A percentile compares a stretch with the other conserved stretches of the same genome.
Conservation (phyloP, 345 rosid genomes). For the Salix exigua region DNA sequence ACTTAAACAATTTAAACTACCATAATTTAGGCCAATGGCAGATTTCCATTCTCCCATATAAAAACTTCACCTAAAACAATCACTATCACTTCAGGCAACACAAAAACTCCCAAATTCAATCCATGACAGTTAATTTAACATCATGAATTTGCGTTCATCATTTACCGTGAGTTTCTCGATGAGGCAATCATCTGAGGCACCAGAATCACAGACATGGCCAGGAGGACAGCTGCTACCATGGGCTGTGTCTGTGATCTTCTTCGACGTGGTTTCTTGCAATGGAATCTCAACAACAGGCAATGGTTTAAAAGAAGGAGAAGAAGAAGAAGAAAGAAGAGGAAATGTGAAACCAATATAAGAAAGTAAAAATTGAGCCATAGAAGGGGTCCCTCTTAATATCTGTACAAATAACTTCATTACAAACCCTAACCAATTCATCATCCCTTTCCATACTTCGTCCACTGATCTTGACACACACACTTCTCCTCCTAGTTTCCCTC, state of each 20-base stretch:
- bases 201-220: slow-evolving; percentile 14
- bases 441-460: slow-evolving; percentile 8
- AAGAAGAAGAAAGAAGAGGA: slow-evolving; percentile 18
- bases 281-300: slow-evolving; percentile 57
- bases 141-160: neutral
- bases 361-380: slow-evolving; percentile 5
- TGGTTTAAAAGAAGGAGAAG: slow-evolving; percentile 57
- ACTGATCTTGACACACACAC: neutral
- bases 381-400: slow-evolving; percentile 7
- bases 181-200: slow-evolving; percentile 3
- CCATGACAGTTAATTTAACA: neutral
- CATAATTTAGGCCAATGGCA: neutral
- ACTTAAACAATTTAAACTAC: neutral
- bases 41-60: neutral
- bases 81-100: neutral
- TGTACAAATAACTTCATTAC: slow-evolving; percentile 7
- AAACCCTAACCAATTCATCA: slow-evolving; percentile 9
- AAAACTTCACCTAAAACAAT: neutral
- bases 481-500: neutral
- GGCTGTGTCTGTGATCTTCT: slow-evolving; percentile 18
- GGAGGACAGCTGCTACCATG: slow-evolving; percentile 5
- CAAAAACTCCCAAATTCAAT: neutral
- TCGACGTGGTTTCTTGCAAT: slow-evolving; percentile 42
- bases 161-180: slow-evolving; percentile 54
- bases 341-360: slow-evolving; percentile 9